Evolutionary conservation across 2,329 filamentous ascomycete species (phyloP).

Genomic region (Talaromyces marneffei): DNA sequence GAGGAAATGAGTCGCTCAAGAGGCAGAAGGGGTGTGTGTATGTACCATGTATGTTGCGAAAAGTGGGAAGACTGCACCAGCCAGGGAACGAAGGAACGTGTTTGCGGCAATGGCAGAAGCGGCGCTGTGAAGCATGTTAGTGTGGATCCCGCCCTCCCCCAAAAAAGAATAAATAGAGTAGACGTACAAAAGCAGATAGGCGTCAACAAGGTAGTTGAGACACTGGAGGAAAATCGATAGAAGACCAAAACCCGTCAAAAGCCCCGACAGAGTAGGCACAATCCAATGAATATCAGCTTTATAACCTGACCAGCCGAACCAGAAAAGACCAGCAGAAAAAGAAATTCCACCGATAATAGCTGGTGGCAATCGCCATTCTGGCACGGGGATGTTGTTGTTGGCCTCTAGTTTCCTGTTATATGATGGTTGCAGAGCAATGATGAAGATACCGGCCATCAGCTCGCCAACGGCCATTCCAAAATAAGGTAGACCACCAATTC

Average conservation of each 20-base stretch:
- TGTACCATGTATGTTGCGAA: conserved; percentile 29
- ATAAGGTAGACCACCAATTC: conserved; percentile 42
- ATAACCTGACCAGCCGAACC: conserved; percentile 39
- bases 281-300: conserved; percentile 34
- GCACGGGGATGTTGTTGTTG: conserved; percentile 30
- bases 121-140: conserved; percentile 29
- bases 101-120: conserved; percentile 48
- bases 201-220: conserved; percentile 42
- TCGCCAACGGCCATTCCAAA: conserved; percentile 27
- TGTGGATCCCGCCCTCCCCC: too few relatives aligned
- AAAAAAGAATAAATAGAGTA: not conserved
- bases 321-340: conserved; percentile 42
- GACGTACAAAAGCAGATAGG: conserved; percentile 27
- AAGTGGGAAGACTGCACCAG: conserved; percentile 36
- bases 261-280: conserved; percentile 35
- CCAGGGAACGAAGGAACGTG: conserved; percentile 42
- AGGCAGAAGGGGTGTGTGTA: not conserved
- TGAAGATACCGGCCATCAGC: conserved; percentile 25
- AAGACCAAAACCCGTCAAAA: conserved; percentile 45
- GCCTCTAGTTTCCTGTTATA: conserved; percentile 32
- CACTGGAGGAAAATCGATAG: conserved; percentile 45
- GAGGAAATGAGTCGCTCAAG: not conserved
- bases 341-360: conserved; percentile 43
- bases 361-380: conserved; percentile 42
- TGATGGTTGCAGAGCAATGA: conserved; percentile 36